Evolutionary conservation across 1,139 yeast genomes (phyloP).

Genomic region (Blastobotrys malaysiensis): DNA sequence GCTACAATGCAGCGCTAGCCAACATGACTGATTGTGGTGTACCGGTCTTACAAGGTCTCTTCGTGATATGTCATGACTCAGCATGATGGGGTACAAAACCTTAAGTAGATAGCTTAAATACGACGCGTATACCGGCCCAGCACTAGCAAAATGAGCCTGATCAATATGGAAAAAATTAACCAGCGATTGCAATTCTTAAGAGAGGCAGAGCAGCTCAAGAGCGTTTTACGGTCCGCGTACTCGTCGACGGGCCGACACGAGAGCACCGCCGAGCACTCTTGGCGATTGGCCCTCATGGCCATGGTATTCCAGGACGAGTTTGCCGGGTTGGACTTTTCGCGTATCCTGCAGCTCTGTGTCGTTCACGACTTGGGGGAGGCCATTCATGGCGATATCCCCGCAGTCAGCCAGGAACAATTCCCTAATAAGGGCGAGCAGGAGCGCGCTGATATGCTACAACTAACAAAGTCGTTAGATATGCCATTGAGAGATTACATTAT

Average conservation of each 20-base stretch:
- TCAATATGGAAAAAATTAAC: not conserved
- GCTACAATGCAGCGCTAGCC: too few relatives aligned
- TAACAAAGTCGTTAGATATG: not conserved
- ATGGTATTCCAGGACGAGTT: not conserved
- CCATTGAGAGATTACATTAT: not conserved
- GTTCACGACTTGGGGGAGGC: not conserved
- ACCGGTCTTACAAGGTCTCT: too few relatives aligned
- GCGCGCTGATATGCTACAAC: not conserved
- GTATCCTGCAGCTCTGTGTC: not conserved
- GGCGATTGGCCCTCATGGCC: not conserved
- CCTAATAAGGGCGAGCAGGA: not conserved
- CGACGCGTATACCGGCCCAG: not conserved
- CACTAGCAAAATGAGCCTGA: not conserved
- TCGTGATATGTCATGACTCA: not conserved
- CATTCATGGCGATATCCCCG: not conserved
- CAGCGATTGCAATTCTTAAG: not conserved
- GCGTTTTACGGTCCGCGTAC: not conserved
- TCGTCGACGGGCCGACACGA: not conserved
- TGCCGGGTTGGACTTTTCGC: not conserved
- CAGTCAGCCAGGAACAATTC: not conserved
- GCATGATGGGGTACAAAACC: not conserved
- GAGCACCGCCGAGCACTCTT: not conserved
- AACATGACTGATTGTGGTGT: too few relatives aligned
- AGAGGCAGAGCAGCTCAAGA: not conserved
- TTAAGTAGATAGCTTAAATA: not conserved